Base-by-base conservation (phyloP, 108 stramenopile species). In the Conticribra weissflogii region DNA sequence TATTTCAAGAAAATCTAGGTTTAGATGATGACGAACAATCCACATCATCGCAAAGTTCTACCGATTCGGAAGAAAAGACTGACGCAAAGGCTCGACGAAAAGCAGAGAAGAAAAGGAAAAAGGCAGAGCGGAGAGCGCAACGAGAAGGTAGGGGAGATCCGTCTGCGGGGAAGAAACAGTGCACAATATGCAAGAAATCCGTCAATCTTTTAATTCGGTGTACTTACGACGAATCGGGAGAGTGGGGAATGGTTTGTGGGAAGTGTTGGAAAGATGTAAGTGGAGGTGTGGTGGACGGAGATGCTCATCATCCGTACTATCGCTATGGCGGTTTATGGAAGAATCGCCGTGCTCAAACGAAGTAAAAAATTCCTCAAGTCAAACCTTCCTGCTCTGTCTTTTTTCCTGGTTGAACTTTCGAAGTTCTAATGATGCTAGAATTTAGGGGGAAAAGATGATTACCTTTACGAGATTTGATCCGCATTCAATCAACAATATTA, bases 291-390 rank as follows among this genome's bases (percentile, higher is more conserved):
- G 79, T 83, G 16, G 95, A 96, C 68, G 95, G 95, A 12, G 88
- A 91, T 71, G 81, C 73, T 23, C 59, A 75, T 29, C 92, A 93
- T 84, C 95, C 95, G n/a, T 74, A 87, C 73, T 93, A 93, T 53
- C 59, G 79, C 17, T 96, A 96, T 55, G 92, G 95, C 27, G 95
- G 92, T 25, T 64, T 96, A 0, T 96, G 95, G 92, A 93, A 96
- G 55, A 94, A 94, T 74, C 57, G 86, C 28, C 81, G 86, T 63
- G 57, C 54, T n/a, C n/a, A n/a, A n/a, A n/a, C n/a, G n/a, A n/a
- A n/a, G n/a, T n/a, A n/a, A n/a, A n/a, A n/a, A n/a, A n/a, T n/a
- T n/a, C n/a, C n/a, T n/a, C n/a, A n/a, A n/a, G n/a, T n/a, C n/a
- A n/a, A n/a, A n/a, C n/a, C n/a, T n/a, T n/a, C n/a, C n/a, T n/a